Evolutionary conservation across 805 yeast genomes (phyloP), one percentile per base, ranked within the genome.

Genomic region (Candida palmyrensis): DNA sequence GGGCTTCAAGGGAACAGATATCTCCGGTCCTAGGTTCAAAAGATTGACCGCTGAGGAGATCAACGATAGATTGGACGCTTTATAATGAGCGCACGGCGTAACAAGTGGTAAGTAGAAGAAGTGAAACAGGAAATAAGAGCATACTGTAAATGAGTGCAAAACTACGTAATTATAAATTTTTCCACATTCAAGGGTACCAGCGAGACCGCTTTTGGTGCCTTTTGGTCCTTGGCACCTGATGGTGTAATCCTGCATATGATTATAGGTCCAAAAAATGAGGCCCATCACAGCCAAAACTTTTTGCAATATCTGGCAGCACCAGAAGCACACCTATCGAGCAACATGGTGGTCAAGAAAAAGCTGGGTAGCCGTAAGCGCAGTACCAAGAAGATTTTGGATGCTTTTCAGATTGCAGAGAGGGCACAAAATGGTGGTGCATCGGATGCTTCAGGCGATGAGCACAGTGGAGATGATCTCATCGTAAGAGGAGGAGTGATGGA

Each of bases 1-100:
- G 44, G 97, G 97, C 0, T 86, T 79, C 63, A 75, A 75, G 51
- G 98, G 97, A 35, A 89, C 85, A 9, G 71, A 67, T 35, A 81
- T 71, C n/a, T 63, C 59, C 33, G 98, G 99, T 5, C 98, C 98
- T 33, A 73, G 97, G 48, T 89, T 83, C 59, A 81, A 82, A 55
- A 82, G 81, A 55, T 72, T 92, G 47, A 61, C 89, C 20, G 70
- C 94, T 5, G 94, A 89, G 62, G 98, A 92, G 66, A 85, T 92
- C 52, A 86, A 89, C 61, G 99, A 92, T 66, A 80, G 97, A 63
- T 72, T 92, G 51, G 96, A 88, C 48, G 87, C 96, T 40, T 74
- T 90, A 64, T 89, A 70, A n/a, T n/a, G n/a, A n/a, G n/a, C n/a
- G n/a, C n/a, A n/a, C n/a, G n/a, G n/a, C n/a, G n/a, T n/a, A n/a